Base-by-base conservation (phyloP, 768 basidiomycete species). In the Gymnopilus junonius region DNA sequence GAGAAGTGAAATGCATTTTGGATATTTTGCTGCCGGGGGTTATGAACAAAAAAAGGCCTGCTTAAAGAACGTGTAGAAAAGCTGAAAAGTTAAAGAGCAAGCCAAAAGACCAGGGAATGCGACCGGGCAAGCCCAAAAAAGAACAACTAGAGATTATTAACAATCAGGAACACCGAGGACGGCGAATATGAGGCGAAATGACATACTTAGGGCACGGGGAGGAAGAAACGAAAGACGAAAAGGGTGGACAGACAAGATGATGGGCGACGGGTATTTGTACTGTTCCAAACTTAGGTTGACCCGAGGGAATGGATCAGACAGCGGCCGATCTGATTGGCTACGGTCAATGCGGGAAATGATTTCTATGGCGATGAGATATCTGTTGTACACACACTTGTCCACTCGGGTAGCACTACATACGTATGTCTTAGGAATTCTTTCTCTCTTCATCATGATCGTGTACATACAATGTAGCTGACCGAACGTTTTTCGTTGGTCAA, bases 101-200 rank as follows among this genome's bases (percentile, higher is more conserved):
- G 71, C 68, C 68, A 69, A 72, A 73, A 76, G 75, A 79, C 79
- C 77, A 83, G 79, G 84, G 85, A 51, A 84, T 82, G 88, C 90
- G 77, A 82, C 89, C 87, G 79, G 88, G 89, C 89, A 85, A 79
- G 82, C 87, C 88, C 84, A 82, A 78, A 80, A n/a, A 85, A 75
- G 79, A 81, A 79, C 75, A 78, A 72, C 77, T 78, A 66, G 64
- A 53, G 57, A 54, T 15, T 21, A 43, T 20, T 31, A 10, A 17
- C n/a, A 17, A 29, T 51, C 48, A 51, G 48, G 48, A 51, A 51
- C 29, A 17, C 14, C 15, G 10, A 5, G 7, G 27, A 32, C 14
- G 27, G 32, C 14, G 27, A 51, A 29, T 8, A 51, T 5, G 32
- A 10, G n/a, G 23, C 43, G 15, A n/a, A 51, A n/a, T n/a, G 12